phyloP scores from a whole-genome alignment of 2,329 filamentous ascomycete species.

The Arthroderma uncinatum region DNA sequence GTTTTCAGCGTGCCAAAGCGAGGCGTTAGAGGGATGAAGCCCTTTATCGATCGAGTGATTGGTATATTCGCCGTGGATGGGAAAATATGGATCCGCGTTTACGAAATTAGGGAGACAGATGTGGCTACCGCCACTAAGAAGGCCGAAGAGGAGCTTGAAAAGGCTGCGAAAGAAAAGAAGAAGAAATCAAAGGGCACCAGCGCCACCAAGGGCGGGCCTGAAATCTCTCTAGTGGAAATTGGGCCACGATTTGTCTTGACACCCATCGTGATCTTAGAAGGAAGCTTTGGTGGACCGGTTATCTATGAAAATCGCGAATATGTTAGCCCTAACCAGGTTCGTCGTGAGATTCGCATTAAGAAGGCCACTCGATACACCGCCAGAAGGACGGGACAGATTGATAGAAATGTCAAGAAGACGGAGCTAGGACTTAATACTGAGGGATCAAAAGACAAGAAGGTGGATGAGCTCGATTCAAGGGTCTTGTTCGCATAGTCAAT shows the following conservation, averaged over 20 bases:
- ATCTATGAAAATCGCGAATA: slow-evolving; percentile 99
- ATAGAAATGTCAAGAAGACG: slow-evolving; percentile 61
- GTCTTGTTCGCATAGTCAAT: slow-evolving; percentile 57
- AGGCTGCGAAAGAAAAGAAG: slow-evolving; percentile 31
- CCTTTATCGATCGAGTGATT: slow-evolving; percentile 93
- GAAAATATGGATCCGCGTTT: slow-evolving; percentile 92
- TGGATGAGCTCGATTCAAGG: slow-evolving; percentile 63
- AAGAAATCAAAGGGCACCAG: slow-evolving; percentile 36
- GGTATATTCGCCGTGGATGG: slow-evolving; percentile 81
- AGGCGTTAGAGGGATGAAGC: slow-evolving; percentile 78
- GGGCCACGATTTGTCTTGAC: slow-evolving; percentile 87
- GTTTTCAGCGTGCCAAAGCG: slow-evolving; percentile 80
- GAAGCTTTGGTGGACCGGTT: slow-evolving; percentile 86
- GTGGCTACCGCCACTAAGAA: slow-evolving; percentile 40
- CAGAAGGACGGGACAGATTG: slow-evolving; percentile 61
- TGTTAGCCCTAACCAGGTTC: slow-evolving; percentile 87
- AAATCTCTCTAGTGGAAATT: slow-evolving; percentile 80
- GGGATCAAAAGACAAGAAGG: slow-evolving; percentile 51
- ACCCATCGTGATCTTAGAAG: slow-evolving; percentile 89
- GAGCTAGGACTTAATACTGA: slow-evolving; percentile 64
- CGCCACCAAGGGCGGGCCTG: slow-evolving; percentile 37
- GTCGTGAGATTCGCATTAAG: slow-evolving; percentile 63
- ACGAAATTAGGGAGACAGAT: slow-evolving; percentile 81
- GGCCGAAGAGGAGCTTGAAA: slow-evolving; percentile 29
- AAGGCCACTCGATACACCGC: slow-evolving; percentile 70